phyloP scores from a whole-genome alignment of 2,329 filamentous ascomycete genomes.

The Clarireedia paspali region DNA sequence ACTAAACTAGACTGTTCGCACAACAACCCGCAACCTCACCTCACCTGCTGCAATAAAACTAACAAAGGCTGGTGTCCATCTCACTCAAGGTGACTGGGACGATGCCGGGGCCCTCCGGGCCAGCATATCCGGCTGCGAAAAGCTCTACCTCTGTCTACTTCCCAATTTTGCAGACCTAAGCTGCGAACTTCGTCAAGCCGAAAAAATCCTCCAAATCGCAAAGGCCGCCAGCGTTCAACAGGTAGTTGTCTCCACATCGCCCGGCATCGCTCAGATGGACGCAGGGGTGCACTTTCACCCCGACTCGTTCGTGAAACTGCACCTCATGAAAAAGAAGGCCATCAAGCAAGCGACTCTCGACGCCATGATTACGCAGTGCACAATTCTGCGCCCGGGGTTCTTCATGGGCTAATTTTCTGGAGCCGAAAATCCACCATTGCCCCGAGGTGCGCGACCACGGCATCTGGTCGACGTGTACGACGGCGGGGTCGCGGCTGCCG shows the following conservation, averaged over 20 bases:
- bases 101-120: background rate
- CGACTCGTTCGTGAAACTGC: background rate
- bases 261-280: background rate
- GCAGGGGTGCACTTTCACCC: background rate
- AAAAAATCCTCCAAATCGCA: background rate
- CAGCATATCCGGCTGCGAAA: background rate
- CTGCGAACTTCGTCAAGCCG: background rate
- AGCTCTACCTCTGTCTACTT: background rate
- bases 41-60: background rate
- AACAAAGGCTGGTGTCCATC: background rate
- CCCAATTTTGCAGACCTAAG: background rate
- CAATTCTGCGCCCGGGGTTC: background rate
- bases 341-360: background rate
- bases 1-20: background rate
- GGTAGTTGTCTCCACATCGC: background rate
- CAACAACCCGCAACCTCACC: background rate
- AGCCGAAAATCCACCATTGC: background rate
- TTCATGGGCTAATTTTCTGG: background rate
- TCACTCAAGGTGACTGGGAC: background rate
- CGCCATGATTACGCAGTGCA: background rate
- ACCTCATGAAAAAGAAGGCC: background rate
- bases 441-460: background rate
- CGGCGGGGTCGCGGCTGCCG: background rate
- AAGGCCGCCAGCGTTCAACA: background rate
- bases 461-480: background rate